Evolutionary conservation across 1,284 basidiomycete species (phyloP).

Genomic region (Cutaneotrichosporon arboriforme): DNA sequence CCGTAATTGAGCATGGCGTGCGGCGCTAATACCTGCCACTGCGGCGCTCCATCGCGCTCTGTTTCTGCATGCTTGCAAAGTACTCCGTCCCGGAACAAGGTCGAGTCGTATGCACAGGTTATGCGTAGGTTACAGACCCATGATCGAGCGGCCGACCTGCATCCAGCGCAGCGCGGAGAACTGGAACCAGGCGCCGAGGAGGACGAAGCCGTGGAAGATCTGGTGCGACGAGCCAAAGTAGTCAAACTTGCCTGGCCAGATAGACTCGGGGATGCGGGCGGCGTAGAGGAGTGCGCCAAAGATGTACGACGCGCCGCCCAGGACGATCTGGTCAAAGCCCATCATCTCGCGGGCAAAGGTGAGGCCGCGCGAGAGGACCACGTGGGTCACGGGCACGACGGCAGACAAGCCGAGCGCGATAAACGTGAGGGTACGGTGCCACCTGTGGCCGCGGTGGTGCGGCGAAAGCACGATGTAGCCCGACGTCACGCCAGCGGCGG

Average conservation of each 20-base stretch:
- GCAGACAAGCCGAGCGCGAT: conserved; percentile 71
- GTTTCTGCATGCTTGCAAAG: too few relatives aligned
- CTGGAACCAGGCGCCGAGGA: conserved; percentile 70
- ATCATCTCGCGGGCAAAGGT: conserved; percentile 57
- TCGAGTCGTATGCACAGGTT: too few relatives aligned
- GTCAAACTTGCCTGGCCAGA: conserved; percentile 74
- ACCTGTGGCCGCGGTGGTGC: conserved; percentile 67
- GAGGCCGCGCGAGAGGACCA: conserved; percentile 58
- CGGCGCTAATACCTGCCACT: too few relatives aligned
- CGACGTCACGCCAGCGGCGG: conserved; percentile 25
- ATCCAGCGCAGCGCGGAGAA: conserved; percentile 52
- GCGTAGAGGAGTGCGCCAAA: conserved; percentile 73
- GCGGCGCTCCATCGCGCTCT: too few relatives aligned
- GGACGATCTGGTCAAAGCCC: conserved; percentile 64
- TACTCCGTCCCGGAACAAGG: too few relatives aligned
- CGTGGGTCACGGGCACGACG: conserved; percentile 66
- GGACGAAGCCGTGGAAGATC: conserved; percentile 78
- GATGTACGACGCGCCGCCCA: conserved; percentile 65
- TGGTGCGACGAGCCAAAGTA: conserved; percentile 69
- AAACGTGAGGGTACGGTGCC: conserved; percentile 73
- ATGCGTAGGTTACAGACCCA: background rate
- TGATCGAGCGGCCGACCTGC: conserved; percentile 28
- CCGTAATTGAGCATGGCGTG: too few relatives aligned
- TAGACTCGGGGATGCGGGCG: conserved; percentile 71
- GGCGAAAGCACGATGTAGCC: conserved; percentile 65